Percentiles rank a stretch among this genome's conserved stretches.
These are phyloP conservation scores for Aristolochia californica DNA, from an alignment of 164 flowering plant genomes.

Conservation along the genomic window DNA sequence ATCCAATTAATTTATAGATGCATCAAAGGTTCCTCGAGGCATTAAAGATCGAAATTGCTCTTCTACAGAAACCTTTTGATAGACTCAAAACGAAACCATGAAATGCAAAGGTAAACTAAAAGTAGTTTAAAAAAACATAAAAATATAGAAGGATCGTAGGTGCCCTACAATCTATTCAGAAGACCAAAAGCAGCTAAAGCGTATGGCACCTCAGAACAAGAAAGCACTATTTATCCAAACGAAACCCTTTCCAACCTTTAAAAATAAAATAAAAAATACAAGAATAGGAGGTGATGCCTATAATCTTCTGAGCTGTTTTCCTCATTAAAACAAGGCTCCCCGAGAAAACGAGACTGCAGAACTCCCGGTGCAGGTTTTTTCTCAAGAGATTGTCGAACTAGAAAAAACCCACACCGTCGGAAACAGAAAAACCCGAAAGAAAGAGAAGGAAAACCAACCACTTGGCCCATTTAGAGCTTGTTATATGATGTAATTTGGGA, in stretches of 20 bases:
- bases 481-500: not conserved
- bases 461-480: not conserved
- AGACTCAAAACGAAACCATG: no score
- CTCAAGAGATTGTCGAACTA: not conserved
- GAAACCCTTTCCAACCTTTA: no score
- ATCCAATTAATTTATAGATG: slow-evolving; percentile 11
- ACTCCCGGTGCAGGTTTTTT: not conserved
- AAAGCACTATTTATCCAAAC: no score
- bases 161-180: no score
- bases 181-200: no score
- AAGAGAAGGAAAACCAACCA: not conserved
- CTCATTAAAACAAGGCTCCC: not conserved
- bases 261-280: no score
- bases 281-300: no score
- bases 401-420: not conserved
- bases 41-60: not conserved
- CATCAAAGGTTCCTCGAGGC: not conserved
- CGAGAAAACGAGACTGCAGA: not conserved
- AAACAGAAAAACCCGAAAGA: not conserved
- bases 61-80: no score
- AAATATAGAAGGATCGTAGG: no score
- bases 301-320: not conserved
- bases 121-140: no score
- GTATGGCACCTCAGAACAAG: no score
- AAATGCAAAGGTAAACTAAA: no score